Conservation (phyloP, 1,139 yeast genomes). For the Debaryomyces singareniensis region DNA sequence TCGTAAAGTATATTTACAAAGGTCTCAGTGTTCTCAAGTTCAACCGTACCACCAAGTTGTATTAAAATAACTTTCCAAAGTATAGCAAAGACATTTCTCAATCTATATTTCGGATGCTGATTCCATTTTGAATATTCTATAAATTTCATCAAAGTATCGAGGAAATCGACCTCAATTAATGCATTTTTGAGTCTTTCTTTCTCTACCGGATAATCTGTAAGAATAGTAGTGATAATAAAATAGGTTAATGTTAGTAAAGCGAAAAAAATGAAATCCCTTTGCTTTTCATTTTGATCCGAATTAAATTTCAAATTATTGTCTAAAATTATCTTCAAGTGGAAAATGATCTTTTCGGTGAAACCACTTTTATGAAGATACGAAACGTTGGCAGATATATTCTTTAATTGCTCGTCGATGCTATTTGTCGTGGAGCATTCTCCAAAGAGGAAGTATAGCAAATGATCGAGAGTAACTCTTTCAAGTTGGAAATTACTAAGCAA, state of each 20-base stretch:
- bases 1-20: constrained; percentile 40
- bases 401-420: constrained; percentile 29
- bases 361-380: background rate
- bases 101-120: constrained; percentile 20
- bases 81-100: constrained; percentile 50
- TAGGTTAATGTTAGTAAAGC: constrained; percentile 49
- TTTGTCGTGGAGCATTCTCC: constrained; percentile 34
- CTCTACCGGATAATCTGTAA: constrained; percentile 16
- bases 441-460: constrained; percentile 27
- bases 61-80: constrained; percentile 55
- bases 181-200: constrained; percentile 12
- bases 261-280: constrained; percentile 19
- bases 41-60: constrained; percentile 56
- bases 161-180: constrained; percentile 25
- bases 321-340: background rate
- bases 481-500: background rate
- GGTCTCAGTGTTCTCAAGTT: constrained; percentile 41
- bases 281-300: background rate
- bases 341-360: background rate
- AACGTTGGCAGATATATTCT: constrained; percentile 19
- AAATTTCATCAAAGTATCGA: constrained; percentile 41
- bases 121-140: constrained; percentile 68
- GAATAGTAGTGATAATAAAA: constrained; percentile 31
- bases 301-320: background rate
- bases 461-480: background rate